These are phyloP conservation scores for Isoetes engelmannii DNA, from an alignment of 83 land plant genomes.

Conservation along the genomic window DNA sequence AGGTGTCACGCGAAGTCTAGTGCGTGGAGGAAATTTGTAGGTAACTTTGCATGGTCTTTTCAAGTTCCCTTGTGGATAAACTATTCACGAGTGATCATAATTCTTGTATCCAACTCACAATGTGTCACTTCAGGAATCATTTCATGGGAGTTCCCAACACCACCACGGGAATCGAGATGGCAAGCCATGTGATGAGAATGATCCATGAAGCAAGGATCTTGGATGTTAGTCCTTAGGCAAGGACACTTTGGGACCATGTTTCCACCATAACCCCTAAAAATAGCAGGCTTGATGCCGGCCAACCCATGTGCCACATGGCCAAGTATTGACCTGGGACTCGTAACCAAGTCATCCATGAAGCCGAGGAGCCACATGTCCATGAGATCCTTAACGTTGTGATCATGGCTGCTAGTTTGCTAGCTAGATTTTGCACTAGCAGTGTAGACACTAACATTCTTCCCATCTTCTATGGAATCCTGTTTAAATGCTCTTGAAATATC, in stretches of 20 bases:
- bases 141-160: too few species aligned
- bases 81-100: too few species aligned
- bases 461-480: not conserved
- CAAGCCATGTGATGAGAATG: conserved; percentile 11
- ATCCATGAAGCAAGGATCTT: conserved; percentile 15
- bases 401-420: not conserved
- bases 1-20: too few species aligned
- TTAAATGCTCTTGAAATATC: not conserved
- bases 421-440: conserved; percentile 1
- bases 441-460: not conserved
- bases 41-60: too few species aligned
- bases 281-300: conserved; percentile 10
- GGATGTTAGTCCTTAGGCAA: conserved; percentile 8
- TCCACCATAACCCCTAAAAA: not conserved
- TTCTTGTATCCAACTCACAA: too few species aligned
- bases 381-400: conserved; percentile 1
- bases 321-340: conserved; percentile 5
- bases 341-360: conserved; percentile 6
- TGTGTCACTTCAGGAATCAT: too few species aligned
- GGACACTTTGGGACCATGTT: not conserved
- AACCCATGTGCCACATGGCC: conserved; percentile 16
- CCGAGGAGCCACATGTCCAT: conserved; percentile 13
- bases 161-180: conserved; percentile 2
- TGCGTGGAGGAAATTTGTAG: too few species aligned
- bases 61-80: too few species aligned